phyloP scores from a whole-genome alignment of 2,329 filamentous ascomycete genomes.

The Leptographium lundbergii region DNA sequence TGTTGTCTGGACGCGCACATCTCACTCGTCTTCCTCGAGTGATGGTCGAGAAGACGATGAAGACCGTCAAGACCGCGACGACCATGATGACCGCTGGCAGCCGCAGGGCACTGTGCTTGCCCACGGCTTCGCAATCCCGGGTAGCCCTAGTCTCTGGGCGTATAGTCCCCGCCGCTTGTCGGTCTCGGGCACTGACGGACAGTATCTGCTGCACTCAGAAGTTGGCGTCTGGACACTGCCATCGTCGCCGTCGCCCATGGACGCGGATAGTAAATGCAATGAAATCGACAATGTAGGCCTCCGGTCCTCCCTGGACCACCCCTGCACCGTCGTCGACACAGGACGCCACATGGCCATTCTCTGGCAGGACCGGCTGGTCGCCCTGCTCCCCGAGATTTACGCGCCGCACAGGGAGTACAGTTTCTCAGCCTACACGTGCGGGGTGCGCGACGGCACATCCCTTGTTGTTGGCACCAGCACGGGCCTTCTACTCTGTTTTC shows the following conservation, averaged over 20 bases:
- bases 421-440: background rate
- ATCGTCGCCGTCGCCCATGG: background rate
- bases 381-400: background rate
- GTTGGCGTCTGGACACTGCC: conserved; percentile 1
- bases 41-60: background rate
- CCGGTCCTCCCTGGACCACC: background rate
- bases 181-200: background rate
- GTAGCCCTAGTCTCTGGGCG: background rate
- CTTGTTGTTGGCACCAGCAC: background rate
- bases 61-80: background rate
- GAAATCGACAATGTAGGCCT: background rate
- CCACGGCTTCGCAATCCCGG: background rate
- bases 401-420: background rate
- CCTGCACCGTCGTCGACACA: background rate
- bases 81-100: background rate
- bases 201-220: conserved; percentile 3
- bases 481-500: background rate
- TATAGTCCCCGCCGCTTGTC: background rate
- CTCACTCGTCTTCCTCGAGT: background rate
- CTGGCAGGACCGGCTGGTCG: conserved; percentile 1
- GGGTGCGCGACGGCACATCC: conserved; percentile 2
- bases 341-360: background rate
- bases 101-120: background rate
- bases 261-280: background rate
- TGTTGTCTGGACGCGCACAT: background rate